Evolutionary conservation across 768 basidiomycete species (phyloP), one percentile per base, ranked within the genome.

Genomic region (Tulasnella sp.): DNA sequence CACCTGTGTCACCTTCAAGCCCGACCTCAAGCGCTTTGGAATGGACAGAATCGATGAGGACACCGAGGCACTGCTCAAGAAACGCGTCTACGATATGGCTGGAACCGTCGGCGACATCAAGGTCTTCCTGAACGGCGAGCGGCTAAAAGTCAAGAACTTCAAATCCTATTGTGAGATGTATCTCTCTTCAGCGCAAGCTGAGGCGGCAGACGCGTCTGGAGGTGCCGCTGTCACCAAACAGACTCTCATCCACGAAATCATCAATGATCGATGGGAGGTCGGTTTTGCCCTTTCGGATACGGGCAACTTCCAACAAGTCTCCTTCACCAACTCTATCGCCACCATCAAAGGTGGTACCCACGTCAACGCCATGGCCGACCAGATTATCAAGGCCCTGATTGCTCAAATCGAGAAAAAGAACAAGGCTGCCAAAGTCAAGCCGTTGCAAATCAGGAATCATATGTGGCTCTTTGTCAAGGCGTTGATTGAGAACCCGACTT

Each of bases 401-500:
- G 85, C 91, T 17, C 87, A 88, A 8, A 95, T 99, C 79, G 85
- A 90, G 81, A 98, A 98, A 90, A 99, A 97, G 89, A 97, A 99
- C 86, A 98, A 97, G 85, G 94, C 87, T 2, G 94, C 96, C n/a
- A 88, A 92, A 0, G 92, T 99, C 80, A 99, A 98, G 83, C 88
- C 93, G 19, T 88, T 90, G 73, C 95, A 97, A 84, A 91, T 99
- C 85, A 97, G 94, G 86, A 96, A 92, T 80, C 96, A 99, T 82
- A 95, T 99, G 90, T 96, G 94, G 94, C 88, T 99, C 74, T 99
- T 99, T 81, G 91, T 99, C 81, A 99, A 98, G 80, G 90, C 94
- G 17, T 86, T 97, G 77, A 91, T 99, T 79, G 96, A 97, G 85
- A 99, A 99, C 81, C 97, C 97, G 11, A 94, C 95, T 0, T 99